These are phyloP conservation scores for Melastoma candidum DNA, from an alignment of 441 rosid species.

Conservation along the genomic window DNA sequence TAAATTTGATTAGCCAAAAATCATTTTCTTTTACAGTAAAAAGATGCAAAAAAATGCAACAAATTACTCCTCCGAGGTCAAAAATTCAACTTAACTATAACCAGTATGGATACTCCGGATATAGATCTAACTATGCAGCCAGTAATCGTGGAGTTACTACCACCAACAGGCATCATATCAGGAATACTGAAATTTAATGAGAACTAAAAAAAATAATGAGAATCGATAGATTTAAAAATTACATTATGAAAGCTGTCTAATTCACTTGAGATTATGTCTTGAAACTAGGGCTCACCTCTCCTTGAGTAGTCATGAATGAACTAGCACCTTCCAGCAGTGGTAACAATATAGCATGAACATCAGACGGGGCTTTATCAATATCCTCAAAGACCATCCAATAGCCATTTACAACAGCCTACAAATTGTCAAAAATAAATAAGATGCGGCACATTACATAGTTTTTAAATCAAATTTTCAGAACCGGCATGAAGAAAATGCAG, in stretches of 20 bases:
- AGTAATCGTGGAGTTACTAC: too few relatives aligned
- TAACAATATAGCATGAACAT: slow-evolving; percentile 73
- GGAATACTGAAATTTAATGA: too few relatives aligned
- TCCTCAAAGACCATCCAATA: slow-evolving; percentile 96
- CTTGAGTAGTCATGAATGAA: slow-evolving; percentile 58
- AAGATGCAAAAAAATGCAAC: too few relatives aligned
- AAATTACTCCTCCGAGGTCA: too few relatives aligned
- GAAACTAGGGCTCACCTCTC: slow-evolving; percentile 48
- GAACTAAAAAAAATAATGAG: background rate
- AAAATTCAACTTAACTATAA: too few relatives aligned
- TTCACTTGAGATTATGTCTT: too few relatives aligned
- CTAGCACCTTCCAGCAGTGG: slow-evolving; percentile 79
- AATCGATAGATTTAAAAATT: background rate
- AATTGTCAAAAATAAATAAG: slow-evolving; percentile 1
- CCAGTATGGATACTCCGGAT: too few relatives aligned
- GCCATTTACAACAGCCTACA: slow-evolving; percentile 73
- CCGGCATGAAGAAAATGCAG: slow-evolving; percentile 5
- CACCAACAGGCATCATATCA: too few relatives aligned
- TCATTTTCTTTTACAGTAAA: too few relatives aligned
- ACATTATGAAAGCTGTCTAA: too few relatives aligned
- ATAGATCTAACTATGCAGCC: too few relatives aligned
- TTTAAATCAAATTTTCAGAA: slow-evolving; percentile 7
- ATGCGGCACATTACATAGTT: background rate
- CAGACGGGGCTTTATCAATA: slow-evolving; percentile 91
- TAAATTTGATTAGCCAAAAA: too few relatives aligned